Evolutionary conservation across 176 grass and related monocot genomes (phyloP).

Genomic region (Carex myosuroides): DNA sequence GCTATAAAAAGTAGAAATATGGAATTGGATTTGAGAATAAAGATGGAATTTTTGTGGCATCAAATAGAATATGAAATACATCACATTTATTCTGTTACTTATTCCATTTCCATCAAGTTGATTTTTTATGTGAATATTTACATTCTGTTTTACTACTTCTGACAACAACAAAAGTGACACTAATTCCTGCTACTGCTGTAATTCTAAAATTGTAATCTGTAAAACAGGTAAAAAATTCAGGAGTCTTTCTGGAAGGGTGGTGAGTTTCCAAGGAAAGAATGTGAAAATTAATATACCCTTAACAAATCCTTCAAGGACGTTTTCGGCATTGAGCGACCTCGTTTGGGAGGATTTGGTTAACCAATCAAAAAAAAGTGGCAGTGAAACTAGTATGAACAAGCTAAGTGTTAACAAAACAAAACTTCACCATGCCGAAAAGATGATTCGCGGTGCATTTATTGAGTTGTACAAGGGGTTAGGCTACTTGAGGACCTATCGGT

Average conservation of each 20-base stretch:
- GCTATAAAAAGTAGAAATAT: not conserved
- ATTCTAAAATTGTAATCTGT: not conserved
- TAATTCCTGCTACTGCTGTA: not conserved
- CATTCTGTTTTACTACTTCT: not conserved
- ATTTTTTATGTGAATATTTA: not conserved
- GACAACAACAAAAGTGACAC: not conserved
- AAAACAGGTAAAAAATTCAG: slow-evolving; percentile 41
- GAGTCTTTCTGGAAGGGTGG: slow-evolving; percentile 45
- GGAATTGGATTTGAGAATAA: not conserved
- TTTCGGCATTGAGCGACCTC: slow-evolving; percentile 59
- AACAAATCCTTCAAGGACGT: slow-evolving; percentile 75
- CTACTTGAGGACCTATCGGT: slow-evolving; percentile 83
- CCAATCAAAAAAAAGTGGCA: slow-evolving; percentile 44
- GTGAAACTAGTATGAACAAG: slow-evolving; percentile 33
- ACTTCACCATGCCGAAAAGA: slow-evolving; percentile 88
- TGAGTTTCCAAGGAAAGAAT: slow-evolving; percentile 73
- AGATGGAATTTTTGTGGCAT: not conserved
- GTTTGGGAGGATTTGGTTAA: slow-evolving; percentile 64
- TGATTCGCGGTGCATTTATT: slow-evolving; percentile 81
- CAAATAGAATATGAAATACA: not conserved
- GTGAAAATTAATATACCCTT: slow-evolving; percentile 87
- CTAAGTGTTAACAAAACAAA: slow-evolving; percentile 85
- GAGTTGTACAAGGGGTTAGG: slow-evolving; percentile 89
- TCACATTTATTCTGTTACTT: not conserved
- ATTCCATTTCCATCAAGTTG: not conserved